phyloP scores from a whole-genome alignment of 179 eudicot species.

The Silene coronaria region DNA sequence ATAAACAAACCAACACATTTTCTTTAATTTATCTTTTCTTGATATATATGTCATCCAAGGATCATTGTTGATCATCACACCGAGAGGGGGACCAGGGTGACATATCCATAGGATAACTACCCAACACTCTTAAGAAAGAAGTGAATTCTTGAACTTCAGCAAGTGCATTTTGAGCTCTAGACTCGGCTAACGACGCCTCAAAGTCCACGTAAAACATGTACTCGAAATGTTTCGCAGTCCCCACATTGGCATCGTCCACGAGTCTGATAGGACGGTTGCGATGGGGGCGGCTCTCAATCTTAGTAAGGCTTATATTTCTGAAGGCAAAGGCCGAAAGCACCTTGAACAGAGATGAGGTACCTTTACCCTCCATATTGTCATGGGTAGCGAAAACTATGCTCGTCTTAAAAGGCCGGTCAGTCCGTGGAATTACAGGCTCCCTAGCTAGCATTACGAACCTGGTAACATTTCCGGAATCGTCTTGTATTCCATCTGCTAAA shows the following conservation, averaged over 20 bases:
- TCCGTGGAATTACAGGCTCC: conserved; percentile 59
- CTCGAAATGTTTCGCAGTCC: conserved; percentile 77
- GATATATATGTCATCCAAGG: neutral
- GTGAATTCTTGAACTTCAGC: conserved; percentile 83
- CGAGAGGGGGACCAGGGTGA: conserved; percentile 38
- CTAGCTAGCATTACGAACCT: conserved; percentile 68
- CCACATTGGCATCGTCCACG: conserved; percentile 52
- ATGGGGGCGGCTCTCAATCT: conserved; percentile 67
- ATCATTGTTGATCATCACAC: conserved; percentile 13
- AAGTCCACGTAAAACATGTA: conserved; percentile 82
- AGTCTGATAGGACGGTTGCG: conserved; percentile 50
- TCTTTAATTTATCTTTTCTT: neutral
- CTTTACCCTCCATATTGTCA: conserved; percentile 39
- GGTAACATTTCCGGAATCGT: conserved; percentile 65
- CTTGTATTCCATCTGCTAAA: conserved; percentile 76
- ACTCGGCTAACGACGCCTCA: conserved; percentile 78
- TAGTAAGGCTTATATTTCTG: conserved; percentile 53
- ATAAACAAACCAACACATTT: conserved; percentile 24
- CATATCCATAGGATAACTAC: conserved; percentile 79
- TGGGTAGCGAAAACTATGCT: conserved; percentile 65
- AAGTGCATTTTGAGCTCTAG: conserved; percentile 69
- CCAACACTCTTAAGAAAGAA: conserved; percentile 67
- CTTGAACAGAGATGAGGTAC: conserved; percentile 59
- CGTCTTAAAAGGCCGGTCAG: conserved; percentile 60
- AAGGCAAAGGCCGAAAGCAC: conserved; percentile 73